phyloP scores from a whole-genome alignment of 129 eudicot species.

The Artemisia tridentata region DNA sequence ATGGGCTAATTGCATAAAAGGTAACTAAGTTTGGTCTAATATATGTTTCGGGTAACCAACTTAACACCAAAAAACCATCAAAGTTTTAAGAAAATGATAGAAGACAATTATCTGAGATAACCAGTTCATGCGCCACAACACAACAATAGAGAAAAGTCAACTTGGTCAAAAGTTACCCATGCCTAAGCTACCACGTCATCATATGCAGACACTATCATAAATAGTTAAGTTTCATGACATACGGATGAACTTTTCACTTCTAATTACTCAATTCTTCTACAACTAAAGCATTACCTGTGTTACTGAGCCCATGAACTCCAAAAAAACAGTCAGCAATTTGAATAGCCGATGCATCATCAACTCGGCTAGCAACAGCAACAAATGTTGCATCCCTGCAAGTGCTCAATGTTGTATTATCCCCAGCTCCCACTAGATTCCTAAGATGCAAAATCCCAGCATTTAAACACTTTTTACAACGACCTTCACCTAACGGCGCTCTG shows the following conservation, averaged over 20 bases:
- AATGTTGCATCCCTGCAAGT: constrained; percentile 96
- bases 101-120: no score
- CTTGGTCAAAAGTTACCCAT: no score
- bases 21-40: no score
- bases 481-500: constrained; percentile 49
- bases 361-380: constrained; percentile 77
- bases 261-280: background rate
- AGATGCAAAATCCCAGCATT: constrained; percentile 73
- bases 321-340: constrained; percentile 80
- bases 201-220: background rate
- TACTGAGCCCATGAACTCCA: constrained; percentile 63
- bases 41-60: no score
- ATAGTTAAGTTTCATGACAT: background rate
- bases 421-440: constrained; percentile 59
- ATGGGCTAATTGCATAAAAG: no score
- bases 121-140: no score
- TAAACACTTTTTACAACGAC: constrained; percentile 67
- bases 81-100: no score
- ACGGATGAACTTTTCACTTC: background rate
- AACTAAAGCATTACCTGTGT: constrained; percentile 49
- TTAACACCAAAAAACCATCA: no score
- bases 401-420: constrained; percentile 69
- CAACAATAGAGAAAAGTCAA: no score
- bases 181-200: no score
- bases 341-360: constrained; percentile 54